A percentile compares a stretch with the other conserved stretches of the same genome.
phyloP scores from a whole-genome alignment of 352 stramenopile species.

The Globisporangium radiosum region DNA sequence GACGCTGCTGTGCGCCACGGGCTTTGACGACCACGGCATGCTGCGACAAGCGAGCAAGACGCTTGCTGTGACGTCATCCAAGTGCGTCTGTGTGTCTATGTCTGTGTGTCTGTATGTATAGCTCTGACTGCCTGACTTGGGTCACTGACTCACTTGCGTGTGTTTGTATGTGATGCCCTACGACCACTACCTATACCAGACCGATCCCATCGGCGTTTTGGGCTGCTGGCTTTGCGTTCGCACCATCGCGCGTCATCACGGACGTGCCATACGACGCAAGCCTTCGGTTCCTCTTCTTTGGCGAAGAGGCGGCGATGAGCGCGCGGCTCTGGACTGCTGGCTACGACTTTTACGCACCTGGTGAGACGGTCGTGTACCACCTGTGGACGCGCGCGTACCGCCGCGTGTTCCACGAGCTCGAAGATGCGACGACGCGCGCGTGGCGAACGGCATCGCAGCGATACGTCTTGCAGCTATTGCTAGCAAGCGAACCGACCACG shows the following conservation, averaged over 20 bases:
- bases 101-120: not conserved
- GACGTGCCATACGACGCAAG: slow-evolving; percentile 84
- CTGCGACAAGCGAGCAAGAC: slow-evolving; percentile 57
- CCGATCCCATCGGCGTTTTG: slow-evolving; percentile 58
- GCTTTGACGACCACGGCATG: slow-evolving; percentile 45
- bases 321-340: slow-evolving; percentile 86
- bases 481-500: not conserved
- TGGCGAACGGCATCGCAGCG: slow-evolving; percentile 19
- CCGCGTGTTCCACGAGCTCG: slow-evolving; percentile 68
- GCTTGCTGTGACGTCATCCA: slow-evolving; percentile 24
- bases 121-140: not conserved
- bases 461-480: slow-evolving; percentile 24
- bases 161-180: not conserved
- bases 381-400: slow-evolving; percentile 83
- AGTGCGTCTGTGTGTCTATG: slow-evolving; percentile 13
- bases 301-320: slow-evolving; percentile 91
- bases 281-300: slow-evolving; percentile 91
- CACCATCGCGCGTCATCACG: slow-evolving; percentile 30
- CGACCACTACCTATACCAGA: slow-evolving; percentile 12
- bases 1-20: slow-evolving; percentile 54
- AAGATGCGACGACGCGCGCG: slow-evolving; percentile 23
- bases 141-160: not conserved
- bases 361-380: slow-evolving; percentile 77
- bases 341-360: slow-evolving; percentile 89
- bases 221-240: slow-evolving; percentile 74